A percentile compares a stretch with the other conserved stretches of the same genome.
phyloP scores from a whole-genome alignment of 2,329 filamentous ascomycete species.

The Colletotrichum sublineola region DNA sequence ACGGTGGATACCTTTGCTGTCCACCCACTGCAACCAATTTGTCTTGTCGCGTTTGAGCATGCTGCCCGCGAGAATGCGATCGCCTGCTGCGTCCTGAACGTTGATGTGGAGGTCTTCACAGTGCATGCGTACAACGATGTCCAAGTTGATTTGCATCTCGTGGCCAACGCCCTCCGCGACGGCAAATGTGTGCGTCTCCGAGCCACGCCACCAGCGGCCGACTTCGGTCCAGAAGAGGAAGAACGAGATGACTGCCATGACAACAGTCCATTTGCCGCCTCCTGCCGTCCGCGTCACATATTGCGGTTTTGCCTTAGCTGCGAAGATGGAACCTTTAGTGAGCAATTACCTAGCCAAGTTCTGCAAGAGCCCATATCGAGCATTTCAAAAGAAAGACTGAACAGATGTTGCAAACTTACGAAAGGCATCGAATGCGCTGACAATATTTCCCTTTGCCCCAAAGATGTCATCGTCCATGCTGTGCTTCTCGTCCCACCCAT shows the following conservation, averaged over 20 bases:
- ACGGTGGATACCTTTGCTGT: slow-evolving; percentile 74
- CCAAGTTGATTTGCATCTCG: slow-evolving; percentile 92
- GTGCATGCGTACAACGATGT: slow-evolving; percentile 90
- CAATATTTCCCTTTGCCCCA: slow-evolving; percentile 77
- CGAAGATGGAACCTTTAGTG: slow-evolving; percentile 44
- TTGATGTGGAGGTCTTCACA: slow-evolving; percentile 94
- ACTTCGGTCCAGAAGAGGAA: slow-evolving; percentile 85
- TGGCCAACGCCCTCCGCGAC: slow-evolving; percentile 93
- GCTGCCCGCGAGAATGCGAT: slow-evolving; percentile 86
- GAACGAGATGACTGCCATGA: slow-evolving; percentile 80
- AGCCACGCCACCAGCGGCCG: slow-evolving; percentile 84
- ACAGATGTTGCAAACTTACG: slow-evolving; percentile 69
- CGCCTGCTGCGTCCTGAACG: slow-evolving; percentile 94
- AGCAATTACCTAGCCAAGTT: not conserved
- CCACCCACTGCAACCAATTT: slow-evolving; percentile 84
- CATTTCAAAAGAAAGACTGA: not conserved
- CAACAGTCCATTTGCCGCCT: slow-evolving; percentile 94
- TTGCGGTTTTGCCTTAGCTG: slow-evolving; percentile 95
- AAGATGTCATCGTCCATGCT: slow-evolving; percentile 82
- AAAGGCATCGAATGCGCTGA: slow-evolving; percentile 96
- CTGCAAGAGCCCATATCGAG: not conserved
- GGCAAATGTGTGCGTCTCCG: slow-evolving; percentile 89
- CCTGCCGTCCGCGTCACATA: slow-evolving; percentile 87
- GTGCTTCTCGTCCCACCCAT: slow-evolving; percentile 79
- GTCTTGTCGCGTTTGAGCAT: slow-evolving; percentile 83